phyloP scores from a whole-genome alignment of 1,284 basidiomycete genomes.

The Boletus smithii region DNA sequence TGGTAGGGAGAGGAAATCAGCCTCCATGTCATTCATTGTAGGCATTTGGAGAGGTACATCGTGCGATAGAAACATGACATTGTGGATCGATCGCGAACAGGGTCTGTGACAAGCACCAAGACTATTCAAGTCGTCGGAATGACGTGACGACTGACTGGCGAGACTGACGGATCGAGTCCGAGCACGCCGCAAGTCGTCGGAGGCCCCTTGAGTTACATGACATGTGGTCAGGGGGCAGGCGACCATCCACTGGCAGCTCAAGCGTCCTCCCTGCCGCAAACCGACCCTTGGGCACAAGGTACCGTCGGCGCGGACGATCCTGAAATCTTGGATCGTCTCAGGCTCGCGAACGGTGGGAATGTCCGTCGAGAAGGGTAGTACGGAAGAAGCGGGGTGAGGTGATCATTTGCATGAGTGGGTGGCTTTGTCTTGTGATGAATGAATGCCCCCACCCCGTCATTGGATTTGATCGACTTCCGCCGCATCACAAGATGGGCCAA shows the following conservation, averaged over 20 bases:
- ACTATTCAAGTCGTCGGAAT: neutral
- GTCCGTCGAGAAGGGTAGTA: neutral
- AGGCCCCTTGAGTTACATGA: too few relatives aligned
- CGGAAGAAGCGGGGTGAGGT: neutral
- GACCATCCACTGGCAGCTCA: too few relatives aligned
- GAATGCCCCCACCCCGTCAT: neutral
- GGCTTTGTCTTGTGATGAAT: neutral
- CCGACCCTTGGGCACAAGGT: neutral
- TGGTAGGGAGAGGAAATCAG: too few relatives aligned
- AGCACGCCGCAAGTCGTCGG: neutral
- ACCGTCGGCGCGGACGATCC: neutral
- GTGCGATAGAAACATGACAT: too few relatives aligned
- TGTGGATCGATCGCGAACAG: neutral
- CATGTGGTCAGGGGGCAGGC: too few relatives aligned
- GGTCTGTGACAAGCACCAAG: too few relatives aligned
- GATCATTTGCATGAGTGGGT: neutral
- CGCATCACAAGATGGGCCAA: neutral
- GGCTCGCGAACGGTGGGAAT: neutral
- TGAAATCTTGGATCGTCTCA: neutral
- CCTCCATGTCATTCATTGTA: too few relatives aligned
- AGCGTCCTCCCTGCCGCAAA: too few relatives aligned
- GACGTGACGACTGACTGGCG: too few relatives aligned
- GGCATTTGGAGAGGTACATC: too few relatives aligned
- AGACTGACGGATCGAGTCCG: slow-evolving; percentile 3
- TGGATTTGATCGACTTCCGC: neutral